Evolutionary conservation across 2,329 filamentous ascomycete species (phyloP), one percentile per base, ranked within the genome.

Genomic region (Escovopsis sp.): DNA sequence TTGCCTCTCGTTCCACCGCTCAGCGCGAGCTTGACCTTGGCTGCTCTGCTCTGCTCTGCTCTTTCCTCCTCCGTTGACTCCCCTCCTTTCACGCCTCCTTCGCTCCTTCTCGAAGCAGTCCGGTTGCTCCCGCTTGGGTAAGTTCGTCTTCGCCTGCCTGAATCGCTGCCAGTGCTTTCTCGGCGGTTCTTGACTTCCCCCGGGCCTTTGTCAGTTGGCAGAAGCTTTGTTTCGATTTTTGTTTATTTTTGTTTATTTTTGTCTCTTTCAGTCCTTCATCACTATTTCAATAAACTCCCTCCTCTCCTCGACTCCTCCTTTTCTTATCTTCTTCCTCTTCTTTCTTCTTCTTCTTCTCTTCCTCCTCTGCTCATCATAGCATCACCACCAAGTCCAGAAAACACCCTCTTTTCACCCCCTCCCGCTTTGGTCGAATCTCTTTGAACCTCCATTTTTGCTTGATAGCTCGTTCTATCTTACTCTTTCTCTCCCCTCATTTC

Each of bases 391-490:
- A 11, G 28, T 55, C 59, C 61, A 60, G 40, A 43, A 57, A 56
- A 60, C 61, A 55, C 64, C 64, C 65, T 65, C 67, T 37, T 37
- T 37, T 15, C 12, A 65, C 51, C 48, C 45, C 37, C 47, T 47
- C 51, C 47, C 45, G 47, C 41, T 42, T 42, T 43, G 51, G 46
- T 52, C 47, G 42, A 47, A 52, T 56, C 55, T 57, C 55, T 57
- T 56, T 55, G 51, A 50, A 53, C 53, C 57, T 52, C 60, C 59
- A 66, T 69, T 69, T 66, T 75, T 74, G 72, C 69, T 72, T 61
- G 65, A 68, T 73, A 74, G 67, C 69, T 72, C 62, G 67, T 66
- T 68, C 69, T 67, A 72, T 73, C 66, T 69, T 70, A 68, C 66
- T 70, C 66, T 70, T 68, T 69, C 64, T 63, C 66, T 73, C 68